Percentiles rank a stretch among this genome's conserved stretches.
These are phyloP conservation scores for Coemansia sp. DNA, from an alignment of 192 early-diverging fungal genomes.

Conservation along the genomic window DNA sequence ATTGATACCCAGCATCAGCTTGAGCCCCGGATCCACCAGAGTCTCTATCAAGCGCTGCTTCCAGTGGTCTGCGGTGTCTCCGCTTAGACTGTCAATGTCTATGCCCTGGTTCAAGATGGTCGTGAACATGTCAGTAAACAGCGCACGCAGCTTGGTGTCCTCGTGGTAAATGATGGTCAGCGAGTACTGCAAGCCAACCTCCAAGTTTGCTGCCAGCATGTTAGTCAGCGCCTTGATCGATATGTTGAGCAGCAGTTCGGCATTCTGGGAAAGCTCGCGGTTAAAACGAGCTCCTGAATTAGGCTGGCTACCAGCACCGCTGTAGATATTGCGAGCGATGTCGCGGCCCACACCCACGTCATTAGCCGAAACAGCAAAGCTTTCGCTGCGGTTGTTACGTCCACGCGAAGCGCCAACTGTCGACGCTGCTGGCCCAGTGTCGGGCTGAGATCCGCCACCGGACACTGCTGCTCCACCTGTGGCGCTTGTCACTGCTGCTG, in stretches of 20 bases:
- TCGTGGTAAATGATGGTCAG: constrained; percentile 89
- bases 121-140: constrained; percentile 91
- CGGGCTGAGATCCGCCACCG: neutral
- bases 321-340: constrained; percentile 53
- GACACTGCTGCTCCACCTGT: neutral
- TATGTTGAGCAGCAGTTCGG: constrained; percentile 48
- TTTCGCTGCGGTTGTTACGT: constrained; percentile 41
- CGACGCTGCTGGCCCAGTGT: neutral
- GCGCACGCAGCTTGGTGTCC: constrained; percentile 80
- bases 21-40: constrained; percentile 68
- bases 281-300: constrained; percentile 20
- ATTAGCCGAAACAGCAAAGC: constrained; percentile 41
- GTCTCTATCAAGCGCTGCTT: constrained; percentile 78
- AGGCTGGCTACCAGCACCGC: constrained; percentile 9
- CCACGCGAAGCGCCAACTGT: constrained; percentile 12
- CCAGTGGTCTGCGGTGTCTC: constrained; percentile 71
- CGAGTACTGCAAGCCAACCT: constrained; percentile 87
- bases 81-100: constrained; percentile 77
- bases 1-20: constrained; percentile 75
- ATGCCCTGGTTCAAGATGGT: constrained; percentile 87
- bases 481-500: constrained; percentile 1
- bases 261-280: constrained; percentile 50
- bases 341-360: constrained; percentile 51
- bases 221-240: constrained; percentile 83
- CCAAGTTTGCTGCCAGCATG: constrained; percentile 87